phyloP scores from a whole-genome alignment of 2,329 filamentous ascomycete genomes.

The Talaromyces sp. region DNA sequence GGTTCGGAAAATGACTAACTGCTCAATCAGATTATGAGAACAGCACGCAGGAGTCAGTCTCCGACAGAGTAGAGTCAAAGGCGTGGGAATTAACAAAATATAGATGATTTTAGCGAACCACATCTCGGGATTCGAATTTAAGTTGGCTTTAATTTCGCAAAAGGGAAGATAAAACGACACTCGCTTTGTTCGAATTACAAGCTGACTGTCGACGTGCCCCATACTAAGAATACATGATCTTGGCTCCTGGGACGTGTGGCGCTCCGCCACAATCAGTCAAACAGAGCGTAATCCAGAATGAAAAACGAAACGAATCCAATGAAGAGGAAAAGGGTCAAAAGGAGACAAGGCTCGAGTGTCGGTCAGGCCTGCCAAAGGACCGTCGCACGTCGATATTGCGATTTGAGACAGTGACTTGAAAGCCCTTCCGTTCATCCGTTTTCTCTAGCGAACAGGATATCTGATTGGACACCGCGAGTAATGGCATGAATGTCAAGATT shows the following conservation, averaged over 20 bases:
- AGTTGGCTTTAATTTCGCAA: not conserved
- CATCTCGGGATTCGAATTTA: not conserved
- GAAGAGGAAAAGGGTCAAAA: not conserved
- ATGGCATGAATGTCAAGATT: not conserved
- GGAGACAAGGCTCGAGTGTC: not conserved
- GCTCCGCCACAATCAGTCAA: conserved; percentile 10
- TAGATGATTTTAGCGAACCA: not conserved
- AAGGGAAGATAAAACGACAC: not conserved
- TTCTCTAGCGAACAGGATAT: not conserved
- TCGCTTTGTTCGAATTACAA: not conserved
- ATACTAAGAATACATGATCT: not conserved
- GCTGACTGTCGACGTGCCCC: not conserved
- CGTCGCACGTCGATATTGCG: not conserved
- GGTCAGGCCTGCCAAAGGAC: not conserved
- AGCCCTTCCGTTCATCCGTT: not conserved
- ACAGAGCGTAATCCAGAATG: not conserved
- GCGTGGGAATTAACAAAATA: not conserved
- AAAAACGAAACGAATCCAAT: not conserved
- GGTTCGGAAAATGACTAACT: not conserved
- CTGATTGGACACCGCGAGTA: conserved; percentile 5
- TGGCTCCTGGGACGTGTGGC: conserved; percentile 6
- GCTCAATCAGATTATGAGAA: not conserved
- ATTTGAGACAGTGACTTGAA: not conserved
- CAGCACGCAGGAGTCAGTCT: not conserved
- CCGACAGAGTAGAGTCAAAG: not conserved